Conservation (phyloP, 441 rosid species). For the Jatropha podagrica region DNA sequence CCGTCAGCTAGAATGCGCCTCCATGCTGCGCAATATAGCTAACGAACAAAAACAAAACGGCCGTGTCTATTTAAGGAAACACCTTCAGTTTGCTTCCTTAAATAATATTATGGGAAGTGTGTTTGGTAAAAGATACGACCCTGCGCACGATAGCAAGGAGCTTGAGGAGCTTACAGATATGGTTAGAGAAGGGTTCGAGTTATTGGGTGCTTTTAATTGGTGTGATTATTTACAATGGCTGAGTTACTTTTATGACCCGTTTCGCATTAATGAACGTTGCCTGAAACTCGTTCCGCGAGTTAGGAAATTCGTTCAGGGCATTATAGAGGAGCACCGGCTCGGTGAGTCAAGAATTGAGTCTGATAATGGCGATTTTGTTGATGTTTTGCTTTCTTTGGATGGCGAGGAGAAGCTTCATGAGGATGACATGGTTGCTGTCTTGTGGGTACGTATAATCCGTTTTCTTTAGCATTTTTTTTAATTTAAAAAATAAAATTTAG, state of each 20-base stretch:
- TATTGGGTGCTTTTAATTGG: constrained; percentile 79
- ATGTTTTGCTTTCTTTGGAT: constrained; percentile 66
- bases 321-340: constrained; percentile 52
- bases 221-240: constrained; percentile 69
- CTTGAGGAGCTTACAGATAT: constrained; percentile 50
- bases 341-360: constrained; percentile 16
- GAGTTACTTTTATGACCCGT: constrained; percentile 50
- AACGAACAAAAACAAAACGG: constrained; percentile 41
- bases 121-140: constrained; percentile 65
- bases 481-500: too few species aligned
- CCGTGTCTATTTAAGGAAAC: constrained; percentile 46
- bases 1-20: constrained; percentile 47
- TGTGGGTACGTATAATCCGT: constrained; percentile 52
- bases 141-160: constrained; percentile 27
- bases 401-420: constrained; percentile 73
- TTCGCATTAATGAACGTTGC: constrained; percentile 56
- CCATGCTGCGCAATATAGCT: constrained; percentile 41
- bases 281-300: constrained; percentile 63
- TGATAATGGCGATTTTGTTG: constrained; percentile 59
- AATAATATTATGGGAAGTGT: constrained; percentile 83
- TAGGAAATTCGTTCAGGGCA: constrained; percentile 41
- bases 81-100: constrained; percentile 65
- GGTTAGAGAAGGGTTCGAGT: constrained; percentile 76
- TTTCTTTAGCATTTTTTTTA: too few species aligned
- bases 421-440: constrained; percentile 72